Evolutionary conservation across 208 protist species (phyloP), one percentile per base, ranked within the genome.

Genomic region (Herpetomonas tarakana): DNA sequence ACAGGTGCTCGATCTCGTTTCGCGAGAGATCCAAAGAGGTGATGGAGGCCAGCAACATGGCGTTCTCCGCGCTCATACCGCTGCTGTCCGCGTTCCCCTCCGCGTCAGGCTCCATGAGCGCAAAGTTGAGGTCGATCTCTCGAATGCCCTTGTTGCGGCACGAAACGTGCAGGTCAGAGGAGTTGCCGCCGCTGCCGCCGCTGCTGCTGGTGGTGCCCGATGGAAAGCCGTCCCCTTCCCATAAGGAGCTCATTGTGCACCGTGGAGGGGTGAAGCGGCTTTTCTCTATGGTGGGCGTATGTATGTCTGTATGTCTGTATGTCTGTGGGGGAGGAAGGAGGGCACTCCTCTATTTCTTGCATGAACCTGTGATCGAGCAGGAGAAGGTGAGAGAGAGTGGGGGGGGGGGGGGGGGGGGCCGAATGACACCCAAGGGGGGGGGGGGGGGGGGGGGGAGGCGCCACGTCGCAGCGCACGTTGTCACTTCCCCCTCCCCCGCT

Each of bases 1-100:
- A 58, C 24, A 92, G 59, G 31, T 69, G 56, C 41, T 74, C 54
- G 30, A 94, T 78, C 25, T 81, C 65, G 46, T 94, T 94, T 41
- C 79, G 85, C 0, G 88, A 94, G 30, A 94, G 72, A 54, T 94
- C 88, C 52, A 92, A 88, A 45, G 78, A 82, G 14, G 82, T 92
- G 67, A 94, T 86, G 46, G 83, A 65, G 0, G 68, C 19, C 2
- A 94, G 74, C 58, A 88, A 70, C 38, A 71, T 59, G 7, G 62
- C 68, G 51, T 91, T 81, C 50, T 91, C 66, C 0, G 69, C 24
- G 12, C 71, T 78, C 35, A 41, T 41, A 41, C 35, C 35, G 14
- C 35, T 41, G 35, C 14, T 14, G 35, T 41, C 35, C 9, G 35
- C 35, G 6, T 41, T 14, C 6, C 14, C 35, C 9, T 14, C 14